Evolutionary conservation across 2,329 filamentous ascomycete genomes (phyloP), one percentile per base, ranked within the genome.

Genomic region (Purpureocillium lavendulum): DNA sequence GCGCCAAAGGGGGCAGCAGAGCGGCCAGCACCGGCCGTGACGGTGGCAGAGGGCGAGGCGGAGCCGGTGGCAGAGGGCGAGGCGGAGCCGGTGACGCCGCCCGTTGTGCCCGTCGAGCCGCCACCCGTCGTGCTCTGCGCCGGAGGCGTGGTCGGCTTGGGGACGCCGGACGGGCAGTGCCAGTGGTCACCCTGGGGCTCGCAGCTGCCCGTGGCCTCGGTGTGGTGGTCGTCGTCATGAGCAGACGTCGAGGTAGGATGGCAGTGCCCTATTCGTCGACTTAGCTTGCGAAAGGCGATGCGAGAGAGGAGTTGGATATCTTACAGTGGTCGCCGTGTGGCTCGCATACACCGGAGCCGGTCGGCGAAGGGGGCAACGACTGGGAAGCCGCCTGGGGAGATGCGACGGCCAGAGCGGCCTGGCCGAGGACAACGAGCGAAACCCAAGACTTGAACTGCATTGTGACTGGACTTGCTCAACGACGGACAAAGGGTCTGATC

Each of bases 321-420:
- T 37, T 40, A 48, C 45, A 48, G 42, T 46, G 40, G 21, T 45
- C 42, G 12, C 39, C 44, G 24, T 48, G 44, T 4, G 41, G 41
- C 33, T 43, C 40, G 39, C 48, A 50, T 29, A 35, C 18, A 26
- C 44, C 41, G 8, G 45, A 47, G 4, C 39, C 40, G 1, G 46
- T 49, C 3, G 47, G 48, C 17, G 48, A 50, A 17, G 46, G 48
- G 8, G 43, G 45, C 40, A 47, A 24, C n/a, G 36, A 37, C 30
- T 38, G 36, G 26, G 32, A 31, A 9, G 29, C 18, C 18, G 38
- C 33, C 38, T 43, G 42, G 29, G 39, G 33, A 10, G 16, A 18
- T 11, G 38, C 45, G 7, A 37, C 34, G 5, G 28, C 38, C 14
- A 43, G 18, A 7, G 29, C 45, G 29, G 38, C 41, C 39, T 44